Evolutionary conservation across 2,329 filamentous ascomycete species (phyloP), one percentile per base, ranked within the genome.

Genomic region (Pseudogymnoascus sp.): DNA sequence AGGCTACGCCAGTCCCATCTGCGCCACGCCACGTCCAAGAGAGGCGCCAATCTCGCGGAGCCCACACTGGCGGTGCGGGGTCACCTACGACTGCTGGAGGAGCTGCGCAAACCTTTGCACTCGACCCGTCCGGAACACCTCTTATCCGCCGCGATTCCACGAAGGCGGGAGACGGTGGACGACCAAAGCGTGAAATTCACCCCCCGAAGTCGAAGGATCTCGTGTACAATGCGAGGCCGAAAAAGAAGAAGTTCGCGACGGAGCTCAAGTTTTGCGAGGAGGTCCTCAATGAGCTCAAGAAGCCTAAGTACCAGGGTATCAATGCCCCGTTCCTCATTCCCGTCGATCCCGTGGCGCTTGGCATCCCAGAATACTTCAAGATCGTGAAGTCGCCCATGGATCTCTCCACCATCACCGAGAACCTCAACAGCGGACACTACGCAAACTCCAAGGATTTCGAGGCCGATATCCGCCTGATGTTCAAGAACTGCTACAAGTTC

Each of bases 341-440:
- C 0, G 95, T 99, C 18, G 95, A 99, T 73, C 92, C 95, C 0
- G 93, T 97, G 37, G 93, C 93, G 0, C 79, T 97, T 62, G 92
- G 93, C 73, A 97, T 97, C 65, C 95, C 95, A 0, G 88, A 89
- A 23, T 99, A 99, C 74, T 91, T 95, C 74, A 91, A 89, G 71
- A 81, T 97, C 66, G 92, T 99, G 77, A 97, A 96, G 80, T 91
- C 93, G 73, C 95, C 95, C 0, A 99, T 97, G 93, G 93, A 99
- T 74, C 80, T 97, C 60, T 81, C 83, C 14, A 96, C 91, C n/a
- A 89, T 96, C 72, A 81, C 84, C 37, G 81, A 82, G 45, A 96
- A 96, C 76, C 81, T 97, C 42, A 85, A 88, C 69, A 80, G 81
- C 11, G 91, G 92, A 26, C 85, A 91, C 63, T 97, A 97, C 72